Evolutionary conservation across 805 yeast species (phyloP).

Genomic region (Yamadazyma sp.): DNA sequence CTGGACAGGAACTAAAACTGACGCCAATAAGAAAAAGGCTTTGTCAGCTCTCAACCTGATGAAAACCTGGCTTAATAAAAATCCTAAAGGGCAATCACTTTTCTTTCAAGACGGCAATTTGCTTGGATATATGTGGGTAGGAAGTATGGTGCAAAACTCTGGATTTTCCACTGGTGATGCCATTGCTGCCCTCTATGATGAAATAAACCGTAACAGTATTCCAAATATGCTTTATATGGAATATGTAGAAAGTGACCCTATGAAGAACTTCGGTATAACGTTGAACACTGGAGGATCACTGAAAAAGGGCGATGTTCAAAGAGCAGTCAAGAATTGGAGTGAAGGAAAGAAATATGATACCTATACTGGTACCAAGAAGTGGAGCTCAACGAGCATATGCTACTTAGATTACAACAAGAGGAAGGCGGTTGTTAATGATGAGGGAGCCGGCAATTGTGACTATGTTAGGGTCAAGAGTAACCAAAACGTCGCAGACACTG

Average conservation of each 20-base stretch:
- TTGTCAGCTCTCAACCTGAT: slow-evolving; percentile 9
- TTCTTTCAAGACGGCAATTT: slow-evolving; percentile 7
- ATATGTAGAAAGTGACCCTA: slow-evolving; percentile 14
- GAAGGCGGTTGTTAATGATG: slow-evolving; percentile 11
- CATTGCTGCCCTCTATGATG: slow-evolving; percentile 9
- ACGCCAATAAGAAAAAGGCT: slow-evolving; percentile 11
- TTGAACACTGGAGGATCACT: slow-evolving; percentile 13
- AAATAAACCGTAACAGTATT: slow-evolving; percentile 13
- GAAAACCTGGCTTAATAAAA: slow-evolving; percentile 11
- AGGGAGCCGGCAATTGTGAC: slow-evolving; percentile 14
- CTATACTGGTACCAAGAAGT: slow-evolving; percentile 13
- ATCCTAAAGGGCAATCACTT: slow-evolving; percentile 13
- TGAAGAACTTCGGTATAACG: slow-evolving; percentile 15
- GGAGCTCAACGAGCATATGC: slow-evolving; percentile 6
- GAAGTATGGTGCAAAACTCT: slow-evolving; percentile 17
- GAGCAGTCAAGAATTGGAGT: slow-evolving; percentile 17
- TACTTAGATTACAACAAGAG: slow-evolving; percentile 13
- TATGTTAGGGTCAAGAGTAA: slow-evolving; percentile 6
- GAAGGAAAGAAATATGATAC: slow-evolving; percentile 11
- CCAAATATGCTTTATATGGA: slow-evolving; percentile 15
- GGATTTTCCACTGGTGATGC: slow-evolving; percentile 13
- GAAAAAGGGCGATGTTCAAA: slow-evolving; percentile 10
- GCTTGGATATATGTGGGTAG: slow-evolving; percentile 18
- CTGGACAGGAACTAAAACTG: slow-evolving; percentile 13
- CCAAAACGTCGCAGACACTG: neutral